Evolutionary conservation across 2,329 filamentous ascomycete species (phyloP).

Genomic region (Diaporthe sp.): DNA sequence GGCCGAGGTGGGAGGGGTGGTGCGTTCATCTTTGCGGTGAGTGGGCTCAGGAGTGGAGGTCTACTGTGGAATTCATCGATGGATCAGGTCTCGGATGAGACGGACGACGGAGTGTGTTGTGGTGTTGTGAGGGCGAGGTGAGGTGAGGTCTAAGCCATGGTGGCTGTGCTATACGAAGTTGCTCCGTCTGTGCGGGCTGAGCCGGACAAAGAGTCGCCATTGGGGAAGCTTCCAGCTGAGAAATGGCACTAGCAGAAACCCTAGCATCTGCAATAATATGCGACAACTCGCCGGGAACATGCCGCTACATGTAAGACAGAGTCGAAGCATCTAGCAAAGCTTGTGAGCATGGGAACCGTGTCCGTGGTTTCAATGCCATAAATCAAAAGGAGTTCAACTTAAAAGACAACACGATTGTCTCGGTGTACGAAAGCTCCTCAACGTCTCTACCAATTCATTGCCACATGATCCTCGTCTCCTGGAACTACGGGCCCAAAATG

Average conservation of each 20-base stretch:
- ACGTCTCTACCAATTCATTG: neutral
- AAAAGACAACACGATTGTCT: neutral
- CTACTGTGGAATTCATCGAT: neutral
- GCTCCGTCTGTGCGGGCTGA: conserved; percentile 15
- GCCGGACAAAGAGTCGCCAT: neutral
- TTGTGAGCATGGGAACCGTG: neutral
- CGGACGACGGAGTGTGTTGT: neutral
- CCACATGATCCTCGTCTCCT: neutral
- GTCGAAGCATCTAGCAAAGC: neutral
- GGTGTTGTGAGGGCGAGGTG: neutral
- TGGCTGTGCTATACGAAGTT: conserved; percentile 29
- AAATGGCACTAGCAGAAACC: neutral
- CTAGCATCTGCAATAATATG: neutral
- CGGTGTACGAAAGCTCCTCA: too few relatives aligned
- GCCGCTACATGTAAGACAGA: neutral
- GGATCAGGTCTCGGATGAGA: neutral
- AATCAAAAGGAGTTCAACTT: neutral
- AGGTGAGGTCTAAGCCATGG: conserved; percentile 20
- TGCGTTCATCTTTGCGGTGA: neutral
- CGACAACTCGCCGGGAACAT: neutral
- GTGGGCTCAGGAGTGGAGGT: too few relatives aligned
- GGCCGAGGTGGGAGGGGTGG: conserved; percentile 39
- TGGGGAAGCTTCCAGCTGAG: neutral
- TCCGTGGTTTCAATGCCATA: neutral
- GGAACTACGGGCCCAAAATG: neutral